Conservation (phyloP, 768 basidiomycete species). For the Mycena indigotica region DNA sequence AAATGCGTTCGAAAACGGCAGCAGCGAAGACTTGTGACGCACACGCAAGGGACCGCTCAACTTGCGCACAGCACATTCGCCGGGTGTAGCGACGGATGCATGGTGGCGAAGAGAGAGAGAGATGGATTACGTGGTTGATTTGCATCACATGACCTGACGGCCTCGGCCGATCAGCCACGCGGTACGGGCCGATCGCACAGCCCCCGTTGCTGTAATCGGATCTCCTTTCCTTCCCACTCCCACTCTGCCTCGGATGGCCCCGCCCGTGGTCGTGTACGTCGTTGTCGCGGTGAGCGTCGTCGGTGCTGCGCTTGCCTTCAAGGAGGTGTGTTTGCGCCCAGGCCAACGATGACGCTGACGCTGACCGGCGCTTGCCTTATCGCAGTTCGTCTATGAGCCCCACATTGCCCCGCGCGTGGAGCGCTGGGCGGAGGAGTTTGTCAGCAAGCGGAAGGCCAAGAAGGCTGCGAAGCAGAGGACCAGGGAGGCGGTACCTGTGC, state of each 20-base stretch:
- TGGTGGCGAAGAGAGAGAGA: too few relatives aligned
- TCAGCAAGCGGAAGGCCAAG: constrained; percentile 29
- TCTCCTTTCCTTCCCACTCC: neutral
- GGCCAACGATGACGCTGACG: constrained; percentile 23
- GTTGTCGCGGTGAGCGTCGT: constrained; percentile 51
- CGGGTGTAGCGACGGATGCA: too few relatives aligned
- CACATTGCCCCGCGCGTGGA: constrained; percentile 66
- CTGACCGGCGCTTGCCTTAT: constrained; percentile 10
- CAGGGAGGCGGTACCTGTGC: constrained; percentile 28
- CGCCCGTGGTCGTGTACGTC: constrained; percentile 45
- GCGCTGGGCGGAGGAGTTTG: constrained; percentile 44
- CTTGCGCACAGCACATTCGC: too few relatives aligned
- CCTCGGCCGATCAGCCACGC: too few relatives aligned
- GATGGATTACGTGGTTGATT: too few relatives aligned
- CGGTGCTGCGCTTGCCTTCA: constrained; percentile 56
- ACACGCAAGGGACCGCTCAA: too few relatives aligned
- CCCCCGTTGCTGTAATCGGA: too few relatives aligned
- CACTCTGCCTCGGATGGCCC: constrained; percentile 36
- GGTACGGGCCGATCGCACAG: too few relatives aligned
- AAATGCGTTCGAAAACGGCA: too few relatives aligned
- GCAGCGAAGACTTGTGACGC: too few relatives aligned
- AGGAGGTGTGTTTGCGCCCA: constrained; percentile 47
- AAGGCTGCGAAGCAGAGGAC: constrained; percentile 29
- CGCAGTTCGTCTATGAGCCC: constrained; percentile 69
- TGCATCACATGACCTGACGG: too few relatives aligned